A percentile compares a stretch with the other conserved stretches of the same genome.
Conservation (phyloP, 371 early-diverging fungal species). For the Dichotomocladium elegans region DNA sequence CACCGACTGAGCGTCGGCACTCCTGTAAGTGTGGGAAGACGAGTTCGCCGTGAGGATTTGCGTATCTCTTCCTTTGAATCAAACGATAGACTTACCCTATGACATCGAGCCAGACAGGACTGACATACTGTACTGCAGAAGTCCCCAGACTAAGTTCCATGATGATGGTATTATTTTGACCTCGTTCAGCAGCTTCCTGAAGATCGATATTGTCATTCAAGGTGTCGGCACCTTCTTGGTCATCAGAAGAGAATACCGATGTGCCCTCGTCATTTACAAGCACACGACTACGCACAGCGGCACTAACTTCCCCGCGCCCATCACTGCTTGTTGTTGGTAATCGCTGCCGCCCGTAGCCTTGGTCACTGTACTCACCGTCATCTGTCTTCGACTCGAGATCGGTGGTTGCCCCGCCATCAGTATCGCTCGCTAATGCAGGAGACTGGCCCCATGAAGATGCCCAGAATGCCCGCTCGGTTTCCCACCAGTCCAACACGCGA, state of each 20-base stretch:
- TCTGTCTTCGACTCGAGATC: constrained; percentile 13
- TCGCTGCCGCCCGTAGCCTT: constrained; percentile 3
- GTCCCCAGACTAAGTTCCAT: constrained; percentile 59
- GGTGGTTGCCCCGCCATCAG: constrained; percentile 4
- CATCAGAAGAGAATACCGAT: constrained; percentile 7
- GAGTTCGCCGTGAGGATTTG: too few species aligned
- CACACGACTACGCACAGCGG: neutral
- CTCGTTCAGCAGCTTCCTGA: constrained; percentile 49
- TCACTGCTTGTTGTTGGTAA: constrained; percentile 5
- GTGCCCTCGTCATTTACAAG: neutral
- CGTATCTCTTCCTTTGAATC: too few species aligned
- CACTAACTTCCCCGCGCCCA: neutral
- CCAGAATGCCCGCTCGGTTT: constrained; percentile 51
- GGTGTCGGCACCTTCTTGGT: constrained; percentile 13
- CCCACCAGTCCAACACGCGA: constrained; percentile 63
- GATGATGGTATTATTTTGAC: constrained; percentile 57
- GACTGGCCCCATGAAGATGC: constrained; percentile 11
- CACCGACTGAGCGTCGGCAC: constrained; percentile 45
- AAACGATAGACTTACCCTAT: constrained; percentile 48
- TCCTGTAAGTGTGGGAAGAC: too few species aligned
- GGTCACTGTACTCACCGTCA: neutral
- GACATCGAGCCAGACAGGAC: constrained; percentile 58
- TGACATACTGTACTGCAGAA: constrained; percentile 47
- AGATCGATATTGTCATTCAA: constrained; percentile 27
- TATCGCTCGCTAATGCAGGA: constrained; percentile 10